Conservation (phyloP, 352 stramenopile genomes). For the Phytopythium montanum region DNA sequence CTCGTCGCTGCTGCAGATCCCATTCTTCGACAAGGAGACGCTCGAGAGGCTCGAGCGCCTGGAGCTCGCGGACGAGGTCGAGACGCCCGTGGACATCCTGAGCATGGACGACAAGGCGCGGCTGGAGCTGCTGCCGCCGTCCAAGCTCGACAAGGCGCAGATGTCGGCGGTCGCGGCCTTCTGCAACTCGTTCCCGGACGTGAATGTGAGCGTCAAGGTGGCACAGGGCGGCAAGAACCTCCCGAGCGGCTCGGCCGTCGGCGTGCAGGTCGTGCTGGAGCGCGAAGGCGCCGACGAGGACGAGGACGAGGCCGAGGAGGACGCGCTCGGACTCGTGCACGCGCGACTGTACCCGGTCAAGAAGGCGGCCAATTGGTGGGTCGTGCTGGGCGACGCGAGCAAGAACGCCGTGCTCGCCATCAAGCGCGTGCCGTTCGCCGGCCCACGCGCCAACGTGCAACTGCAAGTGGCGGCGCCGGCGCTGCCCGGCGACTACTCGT, state of each 20-base stretch:
- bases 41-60: constrained; percentile 50
- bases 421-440: constrained; percentile 94
- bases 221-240: constrained; percentile 90
- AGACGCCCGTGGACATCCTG: constrained; percentile 83
- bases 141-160: constrained; percentile 59
- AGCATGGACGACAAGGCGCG: constrained; percentile 93
- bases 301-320: constrained; percentile 48
- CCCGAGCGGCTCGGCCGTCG: constrained; percentile 87
- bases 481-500: constrained; percentile 91
- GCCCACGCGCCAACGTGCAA: constrained; percentile 69
- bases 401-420: constrained; percentile 97
- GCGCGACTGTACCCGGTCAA: constrained; percentile 71
- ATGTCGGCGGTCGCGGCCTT: constrained; percentile 98
- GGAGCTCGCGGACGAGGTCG: constrained; percentile 65
- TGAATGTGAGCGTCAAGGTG: constrained; percentile 95
- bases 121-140: constrained; percentile 87
- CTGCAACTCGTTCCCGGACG: constrained; percentile 99
- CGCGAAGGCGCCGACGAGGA: constrained; percentile 95
- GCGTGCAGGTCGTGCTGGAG: constrained; percentile 87
- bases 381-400: constrained; percentile 95
- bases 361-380: constrained; percentile 98
- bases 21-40: constrained; percentile 83
- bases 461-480: constrained; percentile 97
- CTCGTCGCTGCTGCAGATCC: constrained; percentile 94
- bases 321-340: constrained; percentile 65